Evolutionary conservation across 73 alveolate genomes (phyloP).

Genomic region (Tetrahymena malaccensis): DNA sequence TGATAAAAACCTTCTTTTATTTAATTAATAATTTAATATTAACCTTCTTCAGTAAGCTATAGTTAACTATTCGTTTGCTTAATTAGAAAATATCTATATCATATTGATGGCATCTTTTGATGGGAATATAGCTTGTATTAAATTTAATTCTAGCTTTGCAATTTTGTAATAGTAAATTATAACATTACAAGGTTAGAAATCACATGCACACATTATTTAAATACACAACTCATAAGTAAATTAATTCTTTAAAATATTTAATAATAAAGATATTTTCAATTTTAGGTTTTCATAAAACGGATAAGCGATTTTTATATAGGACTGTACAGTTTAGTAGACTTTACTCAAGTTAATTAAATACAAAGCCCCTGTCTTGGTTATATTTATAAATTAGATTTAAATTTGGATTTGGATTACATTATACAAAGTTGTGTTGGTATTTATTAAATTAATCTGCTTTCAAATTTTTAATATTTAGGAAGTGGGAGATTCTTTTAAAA

Average conservation of each 20-base stretch:
- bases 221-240: background rate
- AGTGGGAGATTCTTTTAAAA: too few species aligned
- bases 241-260: background rate
- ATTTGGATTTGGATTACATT: too few species aligned
- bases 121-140: background rate
- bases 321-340: background rate
- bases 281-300: background rate
- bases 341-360: background rate
- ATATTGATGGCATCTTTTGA: background rate
- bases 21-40: background rate
- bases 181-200: background rate
- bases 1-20: background rate
- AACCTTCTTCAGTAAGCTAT: background rate
- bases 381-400: too few species aligned
- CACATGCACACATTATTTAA: background rate
- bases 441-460: too few species aligned
- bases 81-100: background rate
- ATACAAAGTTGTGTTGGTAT: too few species aligned
- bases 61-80: background rate
- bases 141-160: background rate
- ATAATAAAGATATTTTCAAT: background rate
- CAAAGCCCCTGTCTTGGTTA: background rate
- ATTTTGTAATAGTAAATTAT: background rate
- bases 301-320: background rate
- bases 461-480: too few species aligned